A percentile compares a stretch with the other conserved stretches of the same genome.
These are phyloP conservation scores for Ceratobasidium sp. DNA, from an alignment of 1,284 basidiomycete genomes.

Conservation along the genomic window DNA sequence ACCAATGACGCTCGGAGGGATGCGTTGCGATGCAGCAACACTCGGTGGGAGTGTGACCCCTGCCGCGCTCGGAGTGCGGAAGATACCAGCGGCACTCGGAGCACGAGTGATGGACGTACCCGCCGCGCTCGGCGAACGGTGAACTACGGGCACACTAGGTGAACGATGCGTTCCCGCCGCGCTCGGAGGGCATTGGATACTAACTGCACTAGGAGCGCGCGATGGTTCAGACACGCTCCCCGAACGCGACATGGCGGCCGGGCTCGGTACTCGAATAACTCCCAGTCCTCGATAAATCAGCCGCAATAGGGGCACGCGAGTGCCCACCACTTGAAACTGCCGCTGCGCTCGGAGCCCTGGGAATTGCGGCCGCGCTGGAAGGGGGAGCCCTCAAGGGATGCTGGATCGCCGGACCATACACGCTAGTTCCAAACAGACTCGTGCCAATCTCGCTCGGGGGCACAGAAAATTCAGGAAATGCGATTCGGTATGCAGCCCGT, in stretches of 20 bases:
- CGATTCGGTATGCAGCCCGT: neutral
- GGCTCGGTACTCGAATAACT: neutral
- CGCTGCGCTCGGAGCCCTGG: neutral
- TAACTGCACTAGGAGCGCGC: neutral
- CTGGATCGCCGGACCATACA: neutral
- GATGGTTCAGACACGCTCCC: neutral
- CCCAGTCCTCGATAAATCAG: neutral
- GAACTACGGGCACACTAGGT: neutral
- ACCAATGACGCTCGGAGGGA: slow-evolving; percentile 25
- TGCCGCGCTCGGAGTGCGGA: neutral
- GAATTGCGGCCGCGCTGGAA: neutral
- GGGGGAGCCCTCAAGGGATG: neutral
- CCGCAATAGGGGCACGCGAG: slow-evolving; percentile 5
- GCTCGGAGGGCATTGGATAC: neutral
- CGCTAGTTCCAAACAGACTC: neutral
- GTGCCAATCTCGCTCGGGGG: neutral
- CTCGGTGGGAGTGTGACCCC: neutral
- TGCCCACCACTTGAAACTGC: no score
- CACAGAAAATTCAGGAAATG: neutral
- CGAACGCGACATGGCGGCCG: neutral
- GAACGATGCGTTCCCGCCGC: neutral
- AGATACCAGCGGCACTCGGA: slow-evolving; percentile 5
- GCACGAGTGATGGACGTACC: neutral
- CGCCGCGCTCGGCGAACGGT: neutral
- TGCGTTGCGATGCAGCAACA: neutral